Evolutionary conservation across 1,284 basidiomycete genomes (phyloP), one percentile per base, ranked within the genome.

Genomic region (Mycena sp.): DNA sequence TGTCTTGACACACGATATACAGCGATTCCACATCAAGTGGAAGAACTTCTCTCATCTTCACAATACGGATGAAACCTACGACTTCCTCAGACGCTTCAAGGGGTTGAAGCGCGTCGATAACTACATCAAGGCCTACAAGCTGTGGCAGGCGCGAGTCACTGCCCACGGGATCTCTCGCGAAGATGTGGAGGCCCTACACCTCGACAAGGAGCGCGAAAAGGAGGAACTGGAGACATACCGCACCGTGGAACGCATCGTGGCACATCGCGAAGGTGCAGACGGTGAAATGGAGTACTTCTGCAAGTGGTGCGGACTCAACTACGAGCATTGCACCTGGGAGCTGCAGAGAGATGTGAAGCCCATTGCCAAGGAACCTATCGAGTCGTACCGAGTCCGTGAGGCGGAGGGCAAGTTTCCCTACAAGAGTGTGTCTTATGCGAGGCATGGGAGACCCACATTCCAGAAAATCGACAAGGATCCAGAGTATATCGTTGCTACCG

Each of bases 51-150:
- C 94, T 14, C 94, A 96, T 75, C 83, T 96, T 17, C 94, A 96
- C 81, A 98, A 99, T 75, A 99, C 96, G 11, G 96, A 99, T 75
- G 97, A 99, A 79, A 90, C 91, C 12, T 98, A 98, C 81, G 90
- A 95, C 72, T 99, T 98, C 76, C 81, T 99, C 63, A 96, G 96
- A 77, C 90, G 94, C 35, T 98, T 92, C 85, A 91, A 88, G 74
- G 96, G 96, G 29, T 86, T 98, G 74, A 99, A 99, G 80, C 93
- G 96, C 61, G 95, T 99, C 62, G 97, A 99, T 79, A 99, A 99
- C 81, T 99, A 99, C 79, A 98, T 99, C 84, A 97, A 97, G 75
- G 87, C 89, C 19, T 85, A 89, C 80, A 91, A 90, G 72, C 63
- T 80, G 1, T 94, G 94, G 78, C 89, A 94, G 67, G 84, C 87